phyloP scores from a whole-genome alignment of 495 filamentous ascomycete genomes.

The Elaphomyces granulatus region DNA sequence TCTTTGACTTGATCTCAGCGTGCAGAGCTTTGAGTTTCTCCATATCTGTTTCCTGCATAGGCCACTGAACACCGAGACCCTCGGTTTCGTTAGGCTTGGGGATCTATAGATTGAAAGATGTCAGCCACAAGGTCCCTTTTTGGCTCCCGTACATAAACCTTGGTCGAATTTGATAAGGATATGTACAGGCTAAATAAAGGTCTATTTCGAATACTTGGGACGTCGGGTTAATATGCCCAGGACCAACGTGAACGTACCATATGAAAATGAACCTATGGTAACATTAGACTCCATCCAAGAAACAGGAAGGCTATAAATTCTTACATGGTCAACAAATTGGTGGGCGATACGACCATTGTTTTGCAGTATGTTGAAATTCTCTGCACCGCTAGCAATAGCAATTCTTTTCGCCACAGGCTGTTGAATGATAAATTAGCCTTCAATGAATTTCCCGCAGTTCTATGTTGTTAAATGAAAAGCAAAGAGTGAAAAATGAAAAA shows the following conservation, averaged over 20 bases:
- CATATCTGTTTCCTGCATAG: conserved; percentile 62
- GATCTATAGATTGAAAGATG: conserved; percentile 39
- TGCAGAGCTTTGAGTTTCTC: conserved; percentile 63
- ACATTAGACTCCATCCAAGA: background rate
- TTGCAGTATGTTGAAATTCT: conserved; percentile 86
- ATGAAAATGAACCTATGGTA: conserved; percentile 70
- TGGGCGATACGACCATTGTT: conserved; percentile 94
- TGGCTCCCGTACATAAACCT: too few relatives aligned
- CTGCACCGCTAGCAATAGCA: conserved; percentile 56
- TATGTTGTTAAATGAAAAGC: conserved; percentile 4
- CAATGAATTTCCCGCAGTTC: too few relatives aligned
- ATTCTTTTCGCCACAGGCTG: conserved; percentile 83
- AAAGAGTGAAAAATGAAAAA: conserved; percentile 3
- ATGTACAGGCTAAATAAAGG: too few relatives aligned
- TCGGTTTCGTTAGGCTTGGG: conserved; percentile 83
- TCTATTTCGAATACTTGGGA: too few relatives aligned
- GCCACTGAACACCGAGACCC: conserved; percentile 73
- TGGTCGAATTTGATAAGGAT: too few relatives aligned
- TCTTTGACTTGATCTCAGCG: conserved; percentile 78
- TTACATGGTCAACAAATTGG: conserved; percentile 84
- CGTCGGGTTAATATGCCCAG: background rate
- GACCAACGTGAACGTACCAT: conserved; percentile 43
- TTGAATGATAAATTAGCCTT: too few relatives aligned
- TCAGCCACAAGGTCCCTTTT: too few relatives aligned
- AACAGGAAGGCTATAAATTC: conserved; percentile 12